Base-by-base conservation (phyloP, 768 basidiomycete genomes). In the Naematelia aurantialba region DNA sequence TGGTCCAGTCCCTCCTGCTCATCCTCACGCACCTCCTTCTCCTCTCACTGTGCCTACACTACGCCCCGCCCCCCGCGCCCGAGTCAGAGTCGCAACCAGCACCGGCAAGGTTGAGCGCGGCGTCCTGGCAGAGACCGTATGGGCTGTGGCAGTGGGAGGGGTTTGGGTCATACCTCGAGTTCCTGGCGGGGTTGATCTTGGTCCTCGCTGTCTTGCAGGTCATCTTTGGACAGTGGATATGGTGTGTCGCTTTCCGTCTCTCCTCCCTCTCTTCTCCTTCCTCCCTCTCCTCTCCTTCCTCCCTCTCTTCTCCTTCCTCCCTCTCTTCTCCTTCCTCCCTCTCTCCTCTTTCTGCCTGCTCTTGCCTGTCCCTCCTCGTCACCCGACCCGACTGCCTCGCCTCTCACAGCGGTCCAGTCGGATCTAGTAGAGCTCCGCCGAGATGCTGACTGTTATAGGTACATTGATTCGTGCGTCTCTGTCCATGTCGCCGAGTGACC, bases 1-100 rank as follows among this genome's bases (percentile, higher is more conserved):
- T 77, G 11, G 62, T 73, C 51, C 76, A 77, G 58, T 77, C 76
- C 3, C 59, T 77, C 39, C 66, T 77, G 13, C 65, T 77, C n/a
- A 77, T 77, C 49, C 42, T 74, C 21, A 69, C 76, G n/a, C 76
- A 77, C 53, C 74, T 77, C 42, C 58, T 69, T 55, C 69, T 77
- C 12, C 71, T 77, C 21, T 65, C 76, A 1, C 60, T 77, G 12
- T 77, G 76, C 61, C 72, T 77, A 12, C 74, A 75, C 57, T 74
- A 72, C 66, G 55, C 61, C n/a, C n/a, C n/a, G 21, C 68, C 70
- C 4, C n/a, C 48, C 17, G 17, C 60, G 47, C 21, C 44, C 13
- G 52, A 17, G n/a, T 49, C 54, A 1, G 42, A 44, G 12, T 12
- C 42, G 12, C 42, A 44, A 44, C 42, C 42, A 12, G 8, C 46